Evolutionary conservation across 2,329 filamentous ascomycete genomes (phyloP).

Genomic region (Xylaria sp.): DNA sequence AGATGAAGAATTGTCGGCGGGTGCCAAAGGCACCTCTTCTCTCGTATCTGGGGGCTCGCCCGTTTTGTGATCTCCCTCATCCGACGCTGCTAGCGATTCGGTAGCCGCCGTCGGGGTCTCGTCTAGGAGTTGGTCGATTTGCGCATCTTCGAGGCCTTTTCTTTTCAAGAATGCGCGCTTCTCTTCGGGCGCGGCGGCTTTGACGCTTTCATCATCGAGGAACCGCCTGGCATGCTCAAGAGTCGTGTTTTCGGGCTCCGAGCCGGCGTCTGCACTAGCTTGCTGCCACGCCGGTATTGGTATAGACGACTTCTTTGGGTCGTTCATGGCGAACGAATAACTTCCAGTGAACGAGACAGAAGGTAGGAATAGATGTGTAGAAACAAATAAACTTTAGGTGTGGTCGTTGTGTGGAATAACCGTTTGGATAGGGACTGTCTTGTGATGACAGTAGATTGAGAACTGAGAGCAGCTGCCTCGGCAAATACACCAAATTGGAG

Average conservation of each 20-base stretch:
- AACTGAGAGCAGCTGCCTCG: constrained; percentile 29
- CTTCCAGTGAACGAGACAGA: not conserved
- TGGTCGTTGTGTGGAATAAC: not conserved
- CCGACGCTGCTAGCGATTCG: constrained; percentile 15
- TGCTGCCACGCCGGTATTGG: constrained; percentile 45
- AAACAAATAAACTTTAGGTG: not conserved
- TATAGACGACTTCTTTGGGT: constrained; percentile 38
- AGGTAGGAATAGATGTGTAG: not conserved
- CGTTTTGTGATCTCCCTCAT: constrained; percentile 18
- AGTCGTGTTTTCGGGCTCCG: constrained; percentile 42
- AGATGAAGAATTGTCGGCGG: constrained; percentile 14
- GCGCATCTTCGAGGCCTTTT: constrained; percentile 75
- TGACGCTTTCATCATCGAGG: constrained; percentile 78
- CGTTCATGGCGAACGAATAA: constrained; percentile 27
- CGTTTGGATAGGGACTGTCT: not conserved
- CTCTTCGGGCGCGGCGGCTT: constrained; percentile 73
- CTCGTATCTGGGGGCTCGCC: constrained; percentile 9
- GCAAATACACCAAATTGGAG: constrained; percentile 10
- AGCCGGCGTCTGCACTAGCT: constrained; percentile 24
- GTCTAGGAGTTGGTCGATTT: constrained; percentile 74
- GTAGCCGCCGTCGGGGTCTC: constrained; percentile 27
- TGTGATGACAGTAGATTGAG: not conserved
- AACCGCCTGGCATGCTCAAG: constrained; percentile 80
- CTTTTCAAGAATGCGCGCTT: constrained; percentile 81
- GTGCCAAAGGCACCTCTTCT: constrained; percentile 15